Conservation (phyloP, 2,329 filamentous ascomycete genomes). For the Diaporthe helianthi region DNA sequence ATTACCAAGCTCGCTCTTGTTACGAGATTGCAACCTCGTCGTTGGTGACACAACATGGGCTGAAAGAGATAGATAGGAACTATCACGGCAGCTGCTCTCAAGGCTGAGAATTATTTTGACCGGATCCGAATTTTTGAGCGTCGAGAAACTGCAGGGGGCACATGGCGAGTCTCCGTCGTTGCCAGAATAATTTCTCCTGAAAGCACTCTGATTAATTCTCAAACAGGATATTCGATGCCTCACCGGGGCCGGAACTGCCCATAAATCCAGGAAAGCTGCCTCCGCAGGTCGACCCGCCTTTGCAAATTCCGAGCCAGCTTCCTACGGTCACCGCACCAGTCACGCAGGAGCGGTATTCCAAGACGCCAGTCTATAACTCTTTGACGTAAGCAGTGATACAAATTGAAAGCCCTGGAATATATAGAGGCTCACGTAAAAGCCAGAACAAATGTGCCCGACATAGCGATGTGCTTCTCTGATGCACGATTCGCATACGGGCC, state of each 20-base stretch:
- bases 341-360: constrained; percentile 51
- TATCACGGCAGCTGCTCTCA: constrained; percentile 54
- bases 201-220: neutral
- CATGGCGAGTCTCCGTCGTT: constrained; percentile 46
- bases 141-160: constrained; percentile 52
- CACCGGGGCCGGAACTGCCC: constrained; percentile 44
- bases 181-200: neutral
- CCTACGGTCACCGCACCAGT: constrained; percentile 50
- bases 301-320: constrained; percentile 52
- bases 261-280: constrained; percentile 53
- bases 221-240: constrained; percentile 59
- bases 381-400: constrained; percentile 51
- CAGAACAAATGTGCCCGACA: constrained; percentile 63
- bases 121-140: constrained; percentile 52
- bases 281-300: constrained; percentile 52
- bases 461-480: constrained; percentile 64
- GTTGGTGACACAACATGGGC: neutral
- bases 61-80: constrained; percentile 46
- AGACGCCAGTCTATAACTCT: constrained; percentile 59
- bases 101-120: constrained; percentile 53
- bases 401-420: accelerated
- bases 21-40: no score
- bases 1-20: neutral
- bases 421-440: neutral
- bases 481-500: constrained; percentile 60